Conservation (phyloP, 2,329 filamentous ascomycete genomes). For the Diaporthe batatas region DNA sequence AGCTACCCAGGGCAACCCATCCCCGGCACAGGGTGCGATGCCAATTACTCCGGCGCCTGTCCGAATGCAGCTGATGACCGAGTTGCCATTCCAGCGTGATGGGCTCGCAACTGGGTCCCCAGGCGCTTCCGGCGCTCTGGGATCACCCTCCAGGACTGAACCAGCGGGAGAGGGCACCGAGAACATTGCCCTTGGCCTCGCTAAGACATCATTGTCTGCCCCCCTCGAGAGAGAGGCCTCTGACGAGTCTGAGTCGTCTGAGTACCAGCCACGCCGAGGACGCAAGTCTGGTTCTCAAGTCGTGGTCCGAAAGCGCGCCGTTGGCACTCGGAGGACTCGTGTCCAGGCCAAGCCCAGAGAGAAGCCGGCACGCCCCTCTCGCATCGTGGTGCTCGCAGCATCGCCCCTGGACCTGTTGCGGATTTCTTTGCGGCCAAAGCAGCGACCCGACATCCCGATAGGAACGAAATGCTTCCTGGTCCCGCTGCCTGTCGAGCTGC, state of each 20-base stretch:
- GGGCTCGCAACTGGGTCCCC: too few relatives aligned
- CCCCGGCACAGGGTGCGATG: neutral
- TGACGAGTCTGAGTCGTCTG: too few relatives aligned
- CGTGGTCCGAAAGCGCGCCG: neutral
- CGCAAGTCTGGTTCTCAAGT: neutral
- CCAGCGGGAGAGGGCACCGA: neutral
- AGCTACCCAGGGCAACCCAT: neutral
- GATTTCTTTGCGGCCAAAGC: neutral
- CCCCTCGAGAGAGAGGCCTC: too few relatives aligned
- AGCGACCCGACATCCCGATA: conserved; percentile 15
- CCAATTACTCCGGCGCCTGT: neutral
- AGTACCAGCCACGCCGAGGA: neutral
- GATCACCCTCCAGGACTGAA: neutral
- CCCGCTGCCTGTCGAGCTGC: conserved; percentile 49
- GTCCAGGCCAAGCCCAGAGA: neutral
- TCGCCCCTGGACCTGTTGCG: neutral
- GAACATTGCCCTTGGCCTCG: too few relatives aligned
- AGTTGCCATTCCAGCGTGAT: neutral
- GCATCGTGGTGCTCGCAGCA: conserved; percentile 7
- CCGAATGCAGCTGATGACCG: neutral
- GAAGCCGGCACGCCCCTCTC: too few relatives aligned
- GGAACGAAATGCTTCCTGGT: conserved; percentile 16
- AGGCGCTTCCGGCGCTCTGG: neutral
- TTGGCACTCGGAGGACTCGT: neutral
- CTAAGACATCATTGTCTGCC: neutral